Percentiles rank a stretch among this genome's conserved stretches.
phyloP scores from a whole-genome alignment of 176 grass and related monocot species.

The Ensete ventricosum region DNA sequence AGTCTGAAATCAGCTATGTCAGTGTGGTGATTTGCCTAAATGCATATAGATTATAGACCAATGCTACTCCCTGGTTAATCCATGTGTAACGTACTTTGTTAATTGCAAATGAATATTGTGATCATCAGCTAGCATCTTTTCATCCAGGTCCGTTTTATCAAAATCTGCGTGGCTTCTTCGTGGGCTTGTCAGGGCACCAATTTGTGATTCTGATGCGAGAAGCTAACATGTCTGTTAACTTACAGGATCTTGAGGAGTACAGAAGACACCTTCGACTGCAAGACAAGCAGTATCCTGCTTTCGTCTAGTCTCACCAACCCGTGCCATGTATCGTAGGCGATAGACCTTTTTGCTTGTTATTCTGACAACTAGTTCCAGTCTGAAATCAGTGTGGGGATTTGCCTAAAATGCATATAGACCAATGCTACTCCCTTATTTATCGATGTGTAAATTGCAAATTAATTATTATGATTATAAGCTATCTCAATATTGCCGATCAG shows the following conservation, averaged over 20 bases:
- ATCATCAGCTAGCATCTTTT: slow-evolving; percentile 1
- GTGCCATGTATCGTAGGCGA: neutral
- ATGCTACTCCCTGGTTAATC: neutral
- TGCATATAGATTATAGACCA: neutral
- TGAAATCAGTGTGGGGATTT: neutral
- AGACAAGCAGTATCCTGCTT: slow-evolving; percentile 5
- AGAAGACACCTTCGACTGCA: slow-evolving; percentile 3
- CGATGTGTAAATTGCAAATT: neutral
- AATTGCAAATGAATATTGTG: neutral
- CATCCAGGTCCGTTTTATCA: slow-evolving; percentile 1
- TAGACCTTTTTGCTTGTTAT: neutral
- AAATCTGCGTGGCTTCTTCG: neutral
- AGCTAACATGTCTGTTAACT: neutral
- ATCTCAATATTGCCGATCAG: no score
- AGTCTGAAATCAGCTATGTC: neutral
- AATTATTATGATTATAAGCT: no score
- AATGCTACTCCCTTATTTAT: neutral
- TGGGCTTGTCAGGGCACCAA: neutral
- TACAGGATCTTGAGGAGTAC: neutral
- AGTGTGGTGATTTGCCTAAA: neutral
- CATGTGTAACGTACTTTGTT: neutral
- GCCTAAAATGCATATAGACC: neutral
- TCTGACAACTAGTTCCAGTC: neutral
- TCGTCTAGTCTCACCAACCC: neutral
- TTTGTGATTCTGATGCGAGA: neutral